Base-by-base conservation (phyloP, 2,329 filamentous ascomycete species). In the Fusarium pseudocircinatum region DNA sequence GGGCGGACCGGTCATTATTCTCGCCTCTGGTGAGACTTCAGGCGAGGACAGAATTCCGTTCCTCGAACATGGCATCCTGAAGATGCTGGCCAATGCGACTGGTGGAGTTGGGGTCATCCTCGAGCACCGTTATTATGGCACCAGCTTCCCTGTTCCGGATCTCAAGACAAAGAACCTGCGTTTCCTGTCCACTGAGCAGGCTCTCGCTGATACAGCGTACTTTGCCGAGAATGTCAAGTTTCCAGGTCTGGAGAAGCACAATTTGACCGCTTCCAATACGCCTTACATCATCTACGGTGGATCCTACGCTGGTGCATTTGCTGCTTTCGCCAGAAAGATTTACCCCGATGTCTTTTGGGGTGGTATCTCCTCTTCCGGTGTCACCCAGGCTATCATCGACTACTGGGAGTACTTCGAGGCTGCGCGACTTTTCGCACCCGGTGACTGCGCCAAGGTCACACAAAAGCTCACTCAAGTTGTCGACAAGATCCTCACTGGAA, bases 111-210 rank as follows among this genome's bases (percentile, higher is more conserved):
- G 91, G 7, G 92, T 97, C 6, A 88, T 97, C 52, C 87, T 97
- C 6, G 94, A 97, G 83, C 94, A 97, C 78, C 90, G 94, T 36
- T 97, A 97, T 85, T 97, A 97, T 78, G 94, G 94, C 63, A 87
- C 86, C 18, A 95, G 93, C 79, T 91, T 92, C 61, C 94, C 94
- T 0, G 88, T 89, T 0, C 80, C 86, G 2, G 87, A 95, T 77
- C 85, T 96, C 46, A 86, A 82, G 75, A 91, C 90, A 0, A 84
- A 93, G 78, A 95, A 89, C 75, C 83, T 97, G 72, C 91, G 94
- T 6, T 97, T 96, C 84, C 84, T 97, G 77, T 92, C 93, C 2
- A 96, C 94, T 0, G 93, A 95, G 75, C 94, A 97, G 80, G 91
- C 94, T 0, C 80, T 97, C 43, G 94, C 94, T 13, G 94, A 97